Base-by-base conservation (phyloP, 2,329 filamentous ascomycete genomes). In the Monosporascus sp. region DNA sequence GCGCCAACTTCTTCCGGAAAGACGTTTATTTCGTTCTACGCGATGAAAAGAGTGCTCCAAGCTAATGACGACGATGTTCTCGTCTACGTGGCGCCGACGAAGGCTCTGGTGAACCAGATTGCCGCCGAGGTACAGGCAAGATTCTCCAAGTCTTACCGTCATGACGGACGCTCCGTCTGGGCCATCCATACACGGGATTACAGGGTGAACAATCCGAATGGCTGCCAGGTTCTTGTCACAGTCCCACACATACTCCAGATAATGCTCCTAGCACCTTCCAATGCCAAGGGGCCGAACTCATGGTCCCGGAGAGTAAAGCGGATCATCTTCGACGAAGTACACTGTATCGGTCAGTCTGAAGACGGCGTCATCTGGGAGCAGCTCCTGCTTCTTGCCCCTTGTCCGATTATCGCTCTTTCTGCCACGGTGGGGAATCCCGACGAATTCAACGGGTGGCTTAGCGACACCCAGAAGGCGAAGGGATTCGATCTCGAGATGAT, bases 1-100 rank as follows among this genome's bases (percentile, higher is more conserved):
- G 88, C 88, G 0, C 88, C 88, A 0, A 93, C 88, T 0, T 89
- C 85, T 24, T 85, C 89, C 0, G 89, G 89, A 58, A 93, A 92
- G 68, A 93, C 88, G 0, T 93, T 92, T 67, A 92, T 92, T 54
- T 87, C 83, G 1, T 93, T 92, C 68, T 91, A 93, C 61, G 88
- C 88, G 1, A 93, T 92, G 86, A 86, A 88, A 63, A 85, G 89
- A 63, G 74, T 91, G 1, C 73, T 93, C 9, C 77, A 87, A 63
- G 78, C 78, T 4, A 82, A 81, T 56, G 81, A 92, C 55, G 82
- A 90, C 48, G 84, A 82, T 3, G 78, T 92, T 3, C 70, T 93
- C 7, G 85, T 92, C 0, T 93, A 92, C 59, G 86, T 93, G 6
- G 89, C 88, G 0, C 89, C 89, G 0, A 92, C 88, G 0, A 93